These are phyloP conservation scores for Ceratobasidium sp. DNA, from an alignment of 1,284 basidiomycete genomes.

Conservation along the genomic window DNA sequence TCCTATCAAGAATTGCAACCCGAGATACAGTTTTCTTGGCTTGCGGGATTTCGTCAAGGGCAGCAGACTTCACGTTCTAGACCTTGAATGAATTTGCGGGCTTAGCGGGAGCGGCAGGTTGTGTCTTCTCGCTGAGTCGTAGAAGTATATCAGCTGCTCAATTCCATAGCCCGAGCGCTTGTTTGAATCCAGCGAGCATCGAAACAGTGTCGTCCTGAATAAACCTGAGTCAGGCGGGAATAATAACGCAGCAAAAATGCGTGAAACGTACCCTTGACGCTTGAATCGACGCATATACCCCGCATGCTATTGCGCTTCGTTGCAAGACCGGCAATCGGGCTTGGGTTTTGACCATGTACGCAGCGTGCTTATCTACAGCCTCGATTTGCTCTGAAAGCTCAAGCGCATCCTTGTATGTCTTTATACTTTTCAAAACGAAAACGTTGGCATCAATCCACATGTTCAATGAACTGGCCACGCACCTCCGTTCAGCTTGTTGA, in stretches of 20 bases:
- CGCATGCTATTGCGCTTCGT: constrained; percentile 76
- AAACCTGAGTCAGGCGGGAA: constrained; percentile 21
- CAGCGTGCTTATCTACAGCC: constrained; percentile 63
- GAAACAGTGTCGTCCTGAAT: constrained; percentile 73
- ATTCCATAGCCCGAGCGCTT: constrained; percentile 83
- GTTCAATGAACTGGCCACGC: constrained; percentile 23
- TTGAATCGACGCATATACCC: constrained; percentile 75
- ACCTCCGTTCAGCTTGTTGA: constrained; percentile 76
- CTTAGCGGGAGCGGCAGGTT: constrained; percentile 55
- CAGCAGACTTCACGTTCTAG: constrained; percentile 56
- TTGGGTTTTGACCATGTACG: constrained; percentile 69
- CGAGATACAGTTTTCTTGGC: constrained; percentile 36
- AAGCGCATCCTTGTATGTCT: constrained; percentile 42
- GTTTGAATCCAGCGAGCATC: constrained; percentile 73
- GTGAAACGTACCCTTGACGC: constrained; percentile 67
- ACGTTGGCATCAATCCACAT: constrained; percentile 2
- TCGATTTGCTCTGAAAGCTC: constrained; percentile 53
- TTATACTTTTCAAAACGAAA: constrained; percentile 22
- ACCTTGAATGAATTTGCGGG: constrained; percentile 71
- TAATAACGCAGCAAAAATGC: background rate
- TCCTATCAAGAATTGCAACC: constrained; percentile 62
- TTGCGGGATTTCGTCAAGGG: constrained; percentile 11
- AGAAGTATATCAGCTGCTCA: constrained; percentile 78
- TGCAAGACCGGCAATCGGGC: constrained; percentile 71
- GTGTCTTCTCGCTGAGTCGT: constrained; percentile 62